A percentile compares a stretch with the other conserved stretches of the same genome.
Evolutionary conservation across 805 yeast species (phyloP).

Genomic region (Candida nonsorbophila): DNA sequence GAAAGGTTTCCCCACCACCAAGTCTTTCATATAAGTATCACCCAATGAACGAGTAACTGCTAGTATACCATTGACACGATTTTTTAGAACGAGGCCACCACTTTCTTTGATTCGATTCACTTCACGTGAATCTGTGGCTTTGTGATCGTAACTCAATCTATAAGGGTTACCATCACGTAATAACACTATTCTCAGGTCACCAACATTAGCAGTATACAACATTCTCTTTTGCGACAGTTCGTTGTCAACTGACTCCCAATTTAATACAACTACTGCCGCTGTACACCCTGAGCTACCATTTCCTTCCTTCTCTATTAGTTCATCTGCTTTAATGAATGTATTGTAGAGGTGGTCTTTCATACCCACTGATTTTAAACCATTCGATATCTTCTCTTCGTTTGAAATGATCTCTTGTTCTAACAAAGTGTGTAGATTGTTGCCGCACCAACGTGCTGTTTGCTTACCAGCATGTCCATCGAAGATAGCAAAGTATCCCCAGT

Average conservation of each 20-base stretch:
- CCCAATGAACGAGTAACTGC: constrained; percentile 95
- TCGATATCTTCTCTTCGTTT: constrained; percentile 9
- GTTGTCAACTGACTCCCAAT: constrained; percentile 60
- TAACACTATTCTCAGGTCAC: constrained; percentile 83
- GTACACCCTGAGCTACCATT: constrained; percentile 86
- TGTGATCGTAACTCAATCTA: constrained; percentile 87
- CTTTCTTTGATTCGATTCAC: constrained; percentile 64
- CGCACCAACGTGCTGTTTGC: constrained; percentile 92
- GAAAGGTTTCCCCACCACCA: constrained; percentile 86
- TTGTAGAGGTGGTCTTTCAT: constrained; percentile 62
- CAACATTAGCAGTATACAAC: constrained; percentile 92
- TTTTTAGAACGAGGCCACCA: constrained; percentile 87
- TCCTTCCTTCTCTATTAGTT: constrained; percentile 51
- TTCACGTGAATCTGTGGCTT: constrained; percentile 79
- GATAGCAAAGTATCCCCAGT: constrained; percentile 92
- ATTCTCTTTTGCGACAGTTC: constrained; percentile 51
- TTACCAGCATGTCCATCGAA: constrained; percentile 98
- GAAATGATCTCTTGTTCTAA: constrained; percentile 50
- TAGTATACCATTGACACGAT: constrained; percentile 90
- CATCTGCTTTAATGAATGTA: constrained; percentile 74
- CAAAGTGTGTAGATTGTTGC: constrained; percentile 71
- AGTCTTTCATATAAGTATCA: constrained; percentile 84
- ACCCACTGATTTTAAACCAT: constrained; percentile 4
- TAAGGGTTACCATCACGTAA: constrained; percentile 70
- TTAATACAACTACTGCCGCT: constrained; percentile 85